Conservation (phyloP, 768 basidiomycete species). For the Leccinum rimulosum region DNA sequence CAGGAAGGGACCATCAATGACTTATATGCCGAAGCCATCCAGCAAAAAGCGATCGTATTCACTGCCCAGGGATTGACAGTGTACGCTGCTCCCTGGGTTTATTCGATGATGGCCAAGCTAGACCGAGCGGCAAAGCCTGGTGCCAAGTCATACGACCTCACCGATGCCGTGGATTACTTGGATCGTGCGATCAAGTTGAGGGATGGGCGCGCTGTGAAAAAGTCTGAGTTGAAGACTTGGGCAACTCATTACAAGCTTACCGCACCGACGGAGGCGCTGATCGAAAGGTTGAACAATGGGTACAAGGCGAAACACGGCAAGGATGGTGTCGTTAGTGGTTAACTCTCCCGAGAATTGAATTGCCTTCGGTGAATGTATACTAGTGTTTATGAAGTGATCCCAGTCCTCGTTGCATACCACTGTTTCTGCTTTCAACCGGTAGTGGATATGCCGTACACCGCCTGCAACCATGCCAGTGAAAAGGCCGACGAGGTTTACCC, state of each 20-base stretch:
- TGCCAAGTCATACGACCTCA: conserved; percentile 7
- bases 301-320: conserved; percentile 1
- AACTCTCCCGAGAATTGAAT: not conserved
- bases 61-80: conserved; percentile 5
- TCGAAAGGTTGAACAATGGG: not conserved
- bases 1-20: not conserved
- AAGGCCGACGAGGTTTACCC: too few species aligned
- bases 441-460: too few species aligned
- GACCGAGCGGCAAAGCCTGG: conserved; percentile 8
- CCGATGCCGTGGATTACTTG: conserved; percentile 11
- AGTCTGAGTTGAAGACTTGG: conserved; percentile 4
- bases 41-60: conserved; percentile 1
- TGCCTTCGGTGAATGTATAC: not conserved
- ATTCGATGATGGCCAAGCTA: conserved; percentile 9
- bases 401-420: not conserved
- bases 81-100: conserved; percentile 12
- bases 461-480: too few species aligned
- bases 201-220: conserved; percentile 3
- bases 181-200: not conserved
- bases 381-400: not conserved
- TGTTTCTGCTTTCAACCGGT: too few species aligned
- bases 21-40: conserved; percentile 1
- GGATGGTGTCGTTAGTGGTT: not conserved
- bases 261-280: not conserved
- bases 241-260: not conserved